Base-by-base conservation (phyloP, 2,329 filamentous ascomycete species). In the Cladophialophora psammophila region DNA sequence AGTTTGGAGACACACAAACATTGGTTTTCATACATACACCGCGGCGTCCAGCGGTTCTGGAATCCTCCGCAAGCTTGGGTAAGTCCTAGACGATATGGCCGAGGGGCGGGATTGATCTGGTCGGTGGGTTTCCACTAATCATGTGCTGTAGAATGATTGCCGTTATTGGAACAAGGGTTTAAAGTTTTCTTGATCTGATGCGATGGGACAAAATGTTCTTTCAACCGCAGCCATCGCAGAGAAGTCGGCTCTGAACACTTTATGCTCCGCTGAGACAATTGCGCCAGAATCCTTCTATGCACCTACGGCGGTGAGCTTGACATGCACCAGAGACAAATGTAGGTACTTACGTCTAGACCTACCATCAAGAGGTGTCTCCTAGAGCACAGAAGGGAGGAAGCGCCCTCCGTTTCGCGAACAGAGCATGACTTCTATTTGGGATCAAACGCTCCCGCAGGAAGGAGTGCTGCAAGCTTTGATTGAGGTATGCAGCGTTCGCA, bases 71-170 rank as follows among this genome's bases (percentile, higher is more conserved):
- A 20, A 50, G 7, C 18, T 18, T 26, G 4, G 20, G 12, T 7
- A 45, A n/a, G 7, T 6, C 7, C 2, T 50, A 5, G 45, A 7
- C 45, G 2, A 12, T 26, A 10, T 20, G 8, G 18, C 18, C 5
- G 18, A 26, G 15, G 38, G 15, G 26, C 45, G 12, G 4, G 26
- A 20, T 50, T 26, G 18, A 20, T 12, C 45, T 26, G 12, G 9
- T 20, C 45, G 45, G 45, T 50, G 18, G 26, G 8, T 50, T 50
- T 26, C 45, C 45, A 26, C 45, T 26, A 50, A 50, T 50, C 45
- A 26, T 3, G 5, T 26, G 8, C 45, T 26, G 5, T 26, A 1
- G 0, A 5, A 26, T 50, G 8, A 4, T 26, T 50, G 12, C 45
- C 45, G 9, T n/a, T 26, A 3, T 50, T 4, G 45, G 45, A 20